Conservation (phyloP, 768 basidiomycete species). For the Termitomyces heimii region DNA sequence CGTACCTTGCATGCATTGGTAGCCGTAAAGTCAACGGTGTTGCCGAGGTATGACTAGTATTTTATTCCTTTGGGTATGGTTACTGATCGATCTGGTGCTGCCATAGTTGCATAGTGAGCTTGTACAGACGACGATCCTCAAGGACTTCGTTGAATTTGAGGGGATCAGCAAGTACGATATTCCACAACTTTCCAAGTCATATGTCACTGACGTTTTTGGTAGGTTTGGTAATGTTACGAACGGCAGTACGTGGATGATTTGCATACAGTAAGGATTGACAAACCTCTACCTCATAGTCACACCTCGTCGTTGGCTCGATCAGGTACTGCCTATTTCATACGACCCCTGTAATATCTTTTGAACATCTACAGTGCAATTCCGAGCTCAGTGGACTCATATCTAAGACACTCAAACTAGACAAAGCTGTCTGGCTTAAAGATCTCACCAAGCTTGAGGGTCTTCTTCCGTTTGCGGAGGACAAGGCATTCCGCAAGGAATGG, state of each 20-base stretch:
- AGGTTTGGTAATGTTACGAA: slow-evolving; percentile 91
- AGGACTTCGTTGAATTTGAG: slow-evolving; percentile 92
- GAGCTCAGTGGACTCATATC: slow-evolving; percentile 81
- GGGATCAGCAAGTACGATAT: slow-evolving; percentile 71
- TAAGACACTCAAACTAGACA: slow-evolving; percentile 68
- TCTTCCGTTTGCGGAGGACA: slow-evolving; percentile 64
- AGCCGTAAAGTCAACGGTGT: slow-evolving; percentile 83
- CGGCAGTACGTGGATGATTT: slow-evolving; percentile 57
- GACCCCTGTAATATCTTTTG: background rate
- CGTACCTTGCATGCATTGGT: slow-evolving; percentile 85
- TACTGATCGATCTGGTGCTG: background rate
- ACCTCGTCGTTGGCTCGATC: slow-evolving; percentile 89
- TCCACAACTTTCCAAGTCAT: background rate
- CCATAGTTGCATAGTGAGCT: slow-evolving; percentile 72
- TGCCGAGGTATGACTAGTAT: slow-evolving; percentile 55
- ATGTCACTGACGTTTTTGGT: background rate
- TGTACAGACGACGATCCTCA: slow-evolving; percentile 75
- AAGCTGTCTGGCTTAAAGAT: slow-evolving; percentile 81
- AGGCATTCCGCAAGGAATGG: slow-evolving; percentile 75
- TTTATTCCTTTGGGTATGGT: background rate
- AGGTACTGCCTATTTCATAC: slow-evolving; percentile 29
- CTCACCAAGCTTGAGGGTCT: slow-evolving; percentile 74
- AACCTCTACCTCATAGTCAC: slow-evolving; percentile 47
- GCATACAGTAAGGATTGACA: background rate
- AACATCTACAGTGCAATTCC: slow-evolving; percentile 70